These are phyloP conservation scores for Aureobasidium sp. DNA, from an alignment of 2,329 filamentous ascomycete genomes.

Conservation along the genomic window DNA sequence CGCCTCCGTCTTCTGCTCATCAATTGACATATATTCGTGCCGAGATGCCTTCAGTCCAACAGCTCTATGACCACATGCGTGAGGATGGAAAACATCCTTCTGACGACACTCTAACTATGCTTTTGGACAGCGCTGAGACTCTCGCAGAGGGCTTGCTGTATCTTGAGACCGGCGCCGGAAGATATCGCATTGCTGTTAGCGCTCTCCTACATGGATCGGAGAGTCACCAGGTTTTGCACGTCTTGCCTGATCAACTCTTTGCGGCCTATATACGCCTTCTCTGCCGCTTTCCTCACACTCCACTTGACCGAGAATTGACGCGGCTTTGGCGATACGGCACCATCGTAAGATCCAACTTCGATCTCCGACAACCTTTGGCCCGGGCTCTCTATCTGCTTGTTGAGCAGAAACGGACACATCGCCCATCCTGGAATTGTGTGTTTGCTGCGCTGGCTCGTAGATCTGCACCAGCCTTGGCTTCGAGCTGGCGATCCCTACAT, in stretches of 20 bases:
- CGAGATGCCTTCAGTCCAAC: slow-evolving; percentile 48
- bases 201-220: slow-evolving; percentile 15
- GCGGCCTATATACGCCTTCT: slow-evolving; percentile 45
- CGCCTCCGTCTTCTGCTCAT: slow-evolving; percentile 50
- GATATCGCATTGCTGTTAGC: neutral
- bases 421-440: slow-evolving; percentile 20
- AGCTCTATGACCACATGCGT: slow-evolving; percentile 53
- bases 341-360: neutral
- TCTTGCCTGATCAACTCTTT: slow-evolving; percentile 32
- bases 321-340: neutral
- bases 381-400: slow-evolving; percentile 22
- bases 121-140: slow-evolving; percentile 46
- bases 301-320: slow-evolving; percentile 15
- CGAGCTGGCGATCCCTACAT: neutral
- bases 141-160: slow-evolving; percentile 42
- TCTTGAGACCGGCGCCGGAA: slow-evolving; percentile 25
- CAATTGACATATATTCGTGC: slow-evolving; percentile 58
- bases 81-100: slow-evolving; percentile 25
- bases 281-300: slow-evolving; percentile 34
- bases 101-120: slow-evolving; percentile 37
- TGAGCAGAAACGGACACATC: slow-evolving; percentile 12
- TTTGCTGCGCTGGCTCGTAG: slow-evolving; percentile 18
- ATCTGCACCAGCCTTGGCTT: neutral
- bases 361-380: slow-evolving; percentile 16
- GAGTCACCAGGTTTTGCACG: neutral